Conservation (phyloP, 148 eudicot genomes). For the Pharnaceum exiguum region DNA sequence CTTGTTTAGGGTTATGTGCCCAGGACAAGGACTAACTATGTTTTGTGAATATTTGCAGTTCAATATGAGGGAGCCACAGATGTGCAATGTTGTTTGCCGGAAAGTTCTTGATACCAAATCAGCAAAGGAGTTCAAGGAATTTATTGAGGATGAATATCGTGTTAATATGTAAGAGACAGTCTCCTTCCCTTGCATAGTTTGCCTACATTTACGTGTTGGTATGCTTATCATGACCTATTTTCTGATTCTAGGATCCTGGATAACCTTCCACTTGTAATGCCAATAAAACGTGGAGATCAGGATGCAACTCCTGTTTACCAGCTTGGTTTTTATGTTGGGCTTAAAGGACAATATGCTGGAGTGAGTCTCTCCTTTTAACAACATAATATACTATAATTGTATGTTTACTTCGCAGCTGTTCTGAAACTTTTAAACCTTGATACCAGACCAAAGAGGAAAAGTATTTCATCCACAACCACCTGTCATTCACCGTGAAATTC, state of each 20-base stretch:
- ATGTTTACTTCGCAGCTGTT: not conserved
- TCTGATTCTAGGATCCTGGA: conserved; percentile 47
- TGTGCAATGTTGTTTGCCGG: conserved; percentile 49
- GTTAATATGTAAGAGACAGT: conserved; percentile 40
- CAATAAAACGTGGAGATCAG: conserved; percentile 44
- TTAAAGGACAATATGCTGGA: conserved; percentile 50
- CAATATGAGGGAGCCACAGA: conserved; percentile 54
- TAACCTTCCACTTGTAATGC: conserved; percentile 63
- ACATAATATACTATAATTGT: not conserved
- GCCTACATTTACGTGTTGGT: not conserved
- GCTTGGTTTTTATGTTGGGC: conserved; percentile 59
- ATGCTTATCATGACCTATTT: not conserved
- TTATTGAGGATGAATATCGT: conserved; percentile 56
- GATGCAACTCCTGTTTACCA: conserved; percentile 48
- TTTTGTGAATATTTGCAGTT: conserved; percentile 30
- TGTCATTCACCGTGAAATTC: conserved; percentile 36
- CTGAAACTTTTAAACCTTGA: conserved; percentile 15
- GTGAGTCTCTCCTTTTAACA: conserved; percentile 30
- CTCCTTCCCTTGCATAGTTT: not conserved
- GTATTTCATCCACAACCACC: conserved; percentile 46
- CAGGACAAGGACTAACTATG: not conserved
- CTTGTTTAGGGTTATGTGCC: not conserved
- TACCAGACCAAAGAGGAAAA: conserved; percentile 37
- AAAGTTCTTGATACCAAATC: conserved; percentile 44
- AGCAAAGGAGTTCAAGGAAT: conserved; percentile 55